These are phyloP conservation scores for Metschnikowia santaceciliae DNA, from an alignment of 805 yeast species.

Conservation along the genomic window DNA sequence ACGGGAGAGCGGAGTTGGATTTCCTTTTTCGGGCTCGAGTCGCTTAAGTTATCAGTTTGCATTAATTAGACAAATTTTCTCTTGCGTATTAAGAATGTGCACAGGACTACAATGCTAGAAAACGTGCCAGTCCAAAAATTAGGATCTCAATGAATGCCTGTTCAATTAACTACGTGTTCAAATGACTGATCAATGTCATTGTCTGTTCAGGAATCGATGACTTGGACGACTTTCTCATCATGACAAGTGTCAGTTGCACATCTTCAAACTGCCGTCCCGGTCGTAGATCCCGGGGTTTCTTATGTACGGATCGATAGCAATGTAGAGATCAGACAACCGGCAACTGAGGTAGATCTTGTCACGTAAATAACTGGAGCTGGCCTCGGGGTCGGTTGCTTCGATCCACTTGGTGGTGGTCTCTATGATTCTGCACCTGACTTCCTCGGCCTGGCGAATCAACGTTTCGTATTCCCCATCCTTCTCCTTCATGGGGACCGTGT, in stretches of 20 bases:
- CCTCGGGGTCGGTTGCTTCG: slow-evolving; percentile 51
- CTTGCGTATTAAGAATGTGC: too few relatives aligned
- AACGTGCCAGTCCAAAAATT: too few relatives aligned
- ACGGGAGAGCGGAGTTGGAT: too few relatives aligned
- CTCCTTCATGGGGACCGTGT: slow-evolving; percentile 25
- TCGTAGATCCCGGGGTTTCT: slow-evolving; percentile 80
- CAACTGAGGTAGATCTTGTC: slow-evolving; percentile 53
- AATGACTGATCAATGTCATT: too few relatives aligned
- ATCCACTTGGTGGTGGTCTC: slow-evolving; percentile 77
- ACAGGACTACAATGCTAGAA: too few relatives aligned
- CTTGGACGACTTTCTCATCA: background rate
- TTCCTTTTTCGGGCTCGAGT: too few relatives aligned
- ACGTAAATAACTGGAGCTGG: slow-evolving; percentile 44
- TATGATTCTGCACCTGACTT: slow-evolving; percentile 51
- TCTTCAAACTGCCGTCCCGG: slow-evolving; percentile 54
- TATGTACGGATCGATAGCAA: slow-evolving; percentile 71
- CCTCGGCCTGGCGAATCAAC: slow-evolving; percentile 50
- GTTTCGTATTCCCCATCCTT: slow-evolving; percentile 40
- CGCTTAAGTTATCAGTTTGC: too few relatives aligned
- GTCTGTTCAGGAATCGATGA: background rate
- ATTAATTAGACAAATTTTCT: too few relatives aligned
- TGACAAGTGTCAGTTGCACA: slow-evolving; percentile 11
- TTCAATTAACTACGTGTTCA: too few relatives aligned
- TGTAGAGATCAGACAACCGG: slow-evolving; percentile 59
- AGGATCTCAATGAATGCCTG: too few relatives aligned